A percentile compares a stretch with the other conserved stretches of the same genome.
Evolutionary conservation across 148 eudicot species (phyloP).

Genomic region (Polygonum maritimum): DNA sequence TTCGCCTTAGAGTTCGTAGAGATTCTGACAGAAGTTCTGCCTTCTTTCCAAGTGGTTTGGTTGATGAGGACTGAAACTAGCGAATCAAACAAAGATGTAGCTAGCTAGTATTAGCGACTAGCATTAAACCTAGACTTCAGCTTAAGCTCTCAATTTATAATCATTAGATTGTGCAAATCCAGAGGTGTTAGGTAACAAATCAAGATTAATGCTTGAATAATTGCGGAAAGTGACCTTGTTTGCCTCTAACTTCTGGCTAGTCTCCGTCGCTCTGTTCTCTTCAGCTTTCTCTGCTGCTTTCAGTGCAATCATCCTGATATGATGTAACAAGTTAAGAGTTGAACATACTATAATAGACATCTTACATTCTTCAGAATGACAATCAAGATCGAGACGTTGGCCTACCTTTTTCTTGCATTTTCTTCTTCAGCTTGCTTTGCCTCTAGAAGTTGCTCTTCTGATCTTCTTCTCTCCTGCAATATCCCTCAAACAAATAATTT

Average conservation of each 20-base stretch:
- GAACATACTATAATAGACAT: background rate
- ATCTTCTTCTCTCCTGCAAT: slow-evolving; percentile 56
- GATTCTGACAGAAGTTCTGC: slow-evolving; percentile 52
- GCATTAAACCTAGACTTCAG: background rate
- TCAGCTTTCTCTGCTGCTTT: slow-evolving; percentile 59
- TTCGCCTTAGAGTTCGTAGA: slow-evolving; percentile 59
- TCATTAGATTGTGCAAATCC: slow-evolving; percentile 15
- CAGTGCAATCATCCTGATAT: slow-evolving; percentile 36
- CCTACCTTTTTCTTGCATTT: slow-evolving; percentile 64
- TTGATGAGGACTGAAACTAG: slow-evolving; percentile 15
- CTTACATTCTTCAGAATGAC: background rate
- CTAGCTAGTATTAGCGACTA: background rate
- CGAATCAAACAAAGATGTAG: background rate
- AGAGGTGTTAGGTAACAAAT: slow-evolving; percentile 15
- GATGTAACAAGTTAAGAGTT: background rate
- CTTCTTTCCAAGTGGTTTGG: slow-evolving; percentile 19
- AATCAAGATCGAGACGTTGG: background rate
- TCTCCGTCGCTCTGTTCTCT: slow-evolving; percentile 52
- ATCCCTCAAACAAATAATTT: slow-evolving; percentile 4
- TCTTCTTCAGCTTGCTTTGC: slow-evolving; percentile 55
- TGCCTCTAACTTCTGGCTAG: slow-evolving; percentile 61
- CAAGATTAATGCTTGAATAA: too few relatives aligned
- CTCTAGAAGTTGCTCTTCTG: slow-evolving; percentile 52
- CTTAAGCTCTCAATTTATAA: background rate
- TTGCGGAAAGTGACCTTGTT: slow-evolving; percentile 46